Evolutionary conservation across 202 grass and related monocot genomes (phyloP).

Genomic region (Schoenoplectus triqueter): DNA sequence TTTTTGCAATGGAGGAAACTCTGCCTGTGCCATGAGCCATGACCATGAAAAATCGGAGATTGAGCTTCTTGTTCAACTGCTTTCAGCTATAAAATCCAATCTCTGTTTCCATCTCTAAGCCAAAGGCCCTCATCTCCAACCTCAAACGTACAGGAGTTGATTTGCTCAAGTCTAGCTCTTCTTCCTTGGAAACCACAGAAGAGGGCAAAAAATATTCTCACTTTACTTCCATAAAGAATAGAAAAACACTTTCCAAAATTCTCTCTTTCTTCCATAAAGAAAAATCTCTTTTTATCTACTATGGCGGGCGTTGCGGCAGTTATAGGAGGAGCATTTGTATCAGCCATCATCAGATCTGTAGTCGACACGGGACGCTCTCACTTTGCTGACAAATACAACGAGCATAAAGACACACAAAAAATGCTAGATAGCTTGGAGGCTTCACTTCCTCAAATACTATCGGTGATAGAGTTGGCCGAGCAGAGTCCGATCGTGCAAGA

Average conservation of each 20-base stretch:
- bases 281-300: background rate
- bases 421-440: constrained; percentile 1
- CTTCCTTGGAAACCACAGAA: too few species aligned
- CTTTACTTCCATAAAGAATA: background rate
- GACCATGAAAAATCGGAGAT: too few species aligned
- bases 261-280: background rate
- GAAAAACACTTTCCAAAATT: too few species aligned
- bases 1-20: too few species aligned
- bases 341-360: background rate
- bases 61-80: too few species aligned
- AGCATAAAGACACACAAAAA: background rate
- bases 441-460: background rate
- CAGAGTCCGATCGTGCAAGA: background rate
- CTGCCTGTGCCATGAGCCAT: too few species aligned
- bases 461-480: constrained; percentile 2
- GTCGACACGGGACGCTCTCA: background rate
- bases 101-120: too few species aligned
- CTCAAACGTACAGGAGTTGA: too few species aligned
- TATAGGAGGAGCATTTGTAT: background rate
- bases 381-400: background rate
- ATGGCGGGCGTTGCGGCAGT: background rate
- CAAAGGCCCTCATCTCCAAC: too few species aligned
- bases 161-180: too few species aligned
- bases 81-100: background rate
- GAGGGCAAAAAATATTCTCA: too few species aligned